Percentiles rank a stretch among this genome's conserved stretches.
These are phyloP conservation scores for Bipolaris oryzae DNA, from an alignment of 2,329 filamentous ascomycete species.

Conservation along the genomic window DNA sequence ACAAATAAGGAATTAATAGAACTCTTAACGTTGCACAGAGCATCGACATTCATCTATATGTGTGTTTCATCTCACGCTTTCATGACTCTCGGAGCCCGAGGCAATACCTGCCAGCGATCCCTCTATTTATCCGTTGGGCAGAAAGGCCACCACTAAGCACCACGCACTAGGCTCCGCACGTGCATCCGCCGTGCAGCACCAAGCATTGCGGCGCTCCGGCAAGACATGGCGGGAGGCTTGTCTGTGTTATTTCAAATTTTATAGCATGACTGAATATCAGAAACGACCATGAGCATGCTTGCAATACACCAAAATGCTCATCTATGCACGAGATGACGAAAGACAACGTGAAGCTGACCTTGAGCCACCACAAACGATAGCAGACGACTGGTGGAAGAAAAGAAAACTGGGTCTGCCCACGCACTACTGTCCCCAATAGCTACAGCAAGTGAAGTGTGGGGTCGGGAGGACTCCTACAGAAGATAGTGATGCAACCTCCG, in stretches of 20 bases:
- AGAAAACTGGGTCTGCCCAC: conserved; percentile 10
- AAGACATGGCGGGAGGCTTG: conserved; percentile 10
- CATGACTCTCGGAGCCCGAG: neutral
- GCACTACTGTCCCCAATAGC: neutral
- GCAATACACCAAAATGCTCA: neutral
- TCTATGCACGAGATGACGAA: neutral
- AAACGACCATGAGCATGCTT: conserved; percentile 1
- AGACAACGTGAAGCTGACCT: neutral
- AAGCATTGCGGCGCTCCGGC: conserved; percentile 11
- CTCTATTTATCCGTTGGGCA: conserved; percentile 6
- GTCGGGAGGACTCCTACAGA: conserved; percentile 8
- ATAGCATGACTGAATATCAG: neutral
- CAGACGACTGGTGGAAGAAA: conserved; percentile 13
- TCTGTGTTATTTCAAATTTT: neutral
- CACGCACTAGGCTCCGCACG: conserved; percentile 3
- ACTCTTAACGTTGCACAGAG: neutral
- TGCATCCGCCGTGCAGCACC: conserved; percentile 10
- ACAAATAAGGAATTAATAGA: neutral
- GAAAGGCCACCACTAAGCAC: conserved; percentile 14
- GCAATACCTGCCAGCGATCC: neutral
- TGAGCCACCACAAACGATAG: neutral
- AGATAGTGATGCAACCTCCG: conserved; percentile 6
- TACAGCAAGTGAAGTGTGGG: conserved; percentile 14
- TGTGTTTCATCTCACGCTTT: neutral
- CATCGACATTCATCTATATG: neutral